Evolutionary conservation across 495 filamentous ascomycete genomes (phyloP).

Genomic region (Gamarada debralockiae): DNA sequence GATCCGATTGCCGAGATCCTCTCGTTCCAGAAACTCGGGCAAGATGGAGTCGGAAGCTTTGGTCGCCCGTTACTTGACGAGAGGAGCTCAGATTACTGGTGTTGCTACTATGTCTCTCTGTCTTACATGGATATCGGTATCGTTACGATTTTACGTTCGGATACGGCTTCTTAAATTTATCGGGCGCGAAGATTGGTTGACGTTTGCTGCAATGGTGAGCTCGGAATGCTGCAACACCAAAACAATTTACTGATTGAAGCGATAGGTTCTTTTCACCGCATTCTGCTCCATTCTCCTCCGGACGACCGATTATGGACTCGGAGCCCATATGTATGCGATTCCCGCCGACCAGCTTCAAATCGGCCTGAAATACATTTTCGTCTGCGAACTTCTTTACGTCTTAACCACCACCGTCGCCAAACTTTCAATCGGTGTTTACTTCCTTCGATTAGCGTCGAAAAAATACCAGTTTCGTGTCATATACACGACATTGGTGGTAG

Average conservation of each 20-base stretch:
- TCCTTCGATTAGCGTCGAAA: constrained; percentile 37
- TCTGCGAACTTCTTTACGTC: constrained; percentile 37
- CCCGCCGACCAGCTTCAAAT: not conserved
- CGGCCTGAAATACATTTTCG: constrained; percentile 13
- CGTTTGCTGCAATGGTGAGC: constrained; percentile 20
- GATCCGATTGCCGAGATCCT: too few species aligned
- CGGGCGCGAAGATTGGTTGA: constrained; percentile 24
- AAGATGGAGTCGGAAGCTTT: too few species aligned
- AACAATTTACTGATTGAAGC: not conserved
- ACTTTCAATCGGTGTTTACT: constrained; percentile 37
- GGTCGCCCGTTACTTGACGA: too few species aligned
- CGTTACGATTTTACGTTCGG: constrained; percentile 21
- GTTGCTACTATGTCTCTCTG: constrained; percentile 16
- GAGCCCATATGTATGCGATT: constrained; percentile 8
- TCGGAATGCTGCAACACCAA: not conserved
- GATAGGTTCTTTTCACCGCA: constrained; percentile 5
- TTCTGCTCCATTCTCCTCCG: constrained; percentile 3
- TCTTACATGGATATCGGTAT: constrained; percentile 20
- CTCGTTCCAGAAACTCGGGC: too few species aligned
- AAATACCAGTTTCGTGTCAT: constrained; percentile 33
- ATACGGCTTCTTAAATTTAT: constrained; percentile 18
- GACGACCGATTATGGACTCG: constrained; percentile 4
- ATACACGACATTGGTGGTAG: constrained; percentile 18
- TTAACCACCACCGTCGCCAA: constrained; percentile 34
- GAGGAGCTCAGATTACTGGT: constrained; percentile 20